Conservation (phyloP, 2,329 filamentous ascomycete species). For the Cladosporium sp. region DNA sequence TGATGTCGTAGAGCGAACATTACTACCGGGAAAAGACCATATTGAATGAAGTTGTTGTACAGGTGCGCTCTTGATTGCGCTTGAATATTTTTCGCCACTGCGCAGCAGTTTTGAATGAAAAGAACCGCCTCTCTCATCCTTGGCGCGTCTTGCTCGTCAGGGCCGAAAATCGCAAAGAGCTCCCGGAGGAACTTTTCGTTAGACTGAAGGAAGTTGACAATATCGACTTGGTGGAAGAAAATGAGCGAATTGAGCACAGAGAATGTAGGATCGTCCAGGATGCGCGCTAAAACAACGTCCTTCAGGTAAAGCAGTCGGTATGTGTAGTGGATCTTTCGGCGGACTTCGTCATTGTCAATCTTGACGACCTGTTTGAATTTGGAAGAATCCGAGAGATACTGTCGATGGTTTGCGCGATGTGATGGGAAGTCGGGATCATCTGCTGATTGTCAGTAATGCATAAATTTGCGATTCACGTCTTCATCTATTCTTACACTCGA, state of each 20-base stretch:
- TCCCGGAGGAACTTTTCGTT: slow-evolving; percentile 76
- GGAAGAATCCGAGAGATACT: slow-evolving; percentile 83
- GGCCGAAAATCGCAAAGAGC: slow-evolving; percentile 78
- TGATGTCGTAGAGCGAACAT: slow-evolving; percentile 83
- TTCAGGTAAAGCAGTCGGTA: slow-evolving; percentile 96
- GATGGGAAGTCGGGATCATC: slow-evolving; percentile 95
- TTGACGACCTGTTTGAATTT: slow-evolving; percentile 95
- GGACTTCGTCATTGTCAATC: slow-evolving; percentile 77
- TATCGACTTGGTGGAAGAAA: slow-evolving; percentile 98
- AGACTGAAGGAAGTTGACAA: slow-evolving; percentile 87
- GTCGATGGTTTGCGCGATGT: slow-evolving; percentile 94
- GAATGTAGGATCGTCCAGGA: slow-evolving; percentile 95
- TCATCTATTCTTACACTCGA: slow-evolving; percentile 62
- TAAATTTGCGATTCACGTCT: slow-evolving; percentile 28
- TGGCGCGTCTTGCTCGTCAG: slow-evolving; percentile 56
- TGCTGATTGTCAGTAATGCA: slow-evolving; percentile 25
- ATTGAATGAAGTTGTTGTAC: slow-evolving; percentile 83
- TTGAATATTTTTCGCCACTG: slow-evolving; percentile 91
- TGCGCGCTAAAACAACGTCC: slow-evolving; percentile 94
- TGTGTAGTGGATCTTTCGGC: slow-evolving; percentile 90
- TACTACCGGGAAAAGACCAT: slow-evolving; percentile 84
- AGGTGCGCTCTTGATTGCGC: slow-evolving; percentile 73
- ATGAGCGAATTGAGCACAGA: slow-evolving; percentile 96
- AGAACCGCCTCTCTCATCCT: slow-evolving; percentile 90
- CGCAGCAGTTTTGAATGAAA: slow-evolving; percentile 94